Conservation (phyloP, 2,329 filamentous ascomycete genomes). For the Alternaria metachromatica region DNA sequence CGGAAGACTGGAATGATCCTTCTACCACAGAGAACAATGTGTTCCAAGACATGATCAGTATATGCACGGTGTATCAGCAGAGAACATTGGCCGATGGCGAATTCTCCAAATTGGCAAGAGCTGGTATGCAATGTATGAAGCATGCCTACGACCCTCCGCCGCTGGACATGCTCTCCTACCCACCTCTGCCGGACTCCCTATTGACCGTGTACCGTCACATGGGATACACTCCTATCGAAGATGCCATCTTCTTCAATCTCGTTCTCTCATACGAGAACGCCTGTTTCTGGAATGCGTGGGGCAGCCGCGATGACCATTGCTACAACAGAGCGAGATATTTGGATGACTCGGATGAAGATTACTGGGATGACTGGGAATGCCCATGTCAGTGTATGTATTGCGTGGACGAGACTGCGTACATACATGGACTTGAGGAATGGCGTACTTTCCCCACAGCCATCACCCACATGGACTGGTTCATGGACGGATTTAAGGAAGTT, state of each 20-base stretch:
- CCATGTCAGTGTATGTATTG: background rate
- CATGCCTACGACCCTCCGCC: background rate
- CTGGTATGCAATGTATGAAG: background rate
- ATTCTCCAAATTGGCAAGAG: background rate
- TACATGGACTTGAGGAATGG: background rate
- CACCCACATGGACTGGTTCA: background rate
- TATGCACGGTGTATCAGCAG: background rate
- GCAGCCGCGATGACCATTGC: background rate
- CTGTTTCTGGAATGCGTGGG: background rate
- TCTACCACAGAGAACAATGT: background rate
- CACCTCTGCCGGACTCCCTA: background rate
- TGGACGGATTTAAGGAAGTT: accelerated
- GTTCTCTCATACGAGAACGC: background rate
- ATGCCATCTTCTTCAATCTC: background rate
- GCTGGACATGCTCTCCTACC: background rate
- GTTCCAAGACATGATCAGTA: background rate
- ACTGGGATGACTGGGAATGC: too few relatives aligned
- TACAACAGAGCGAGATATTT: too few relatives aligned
- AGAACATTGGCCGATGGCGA: background rate
- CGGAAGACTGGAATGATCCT: background rate
- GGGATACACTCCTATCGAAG: background rate
- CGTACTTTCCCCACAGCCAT: background rate
- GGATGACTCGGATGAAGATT: too few relatives aligned
- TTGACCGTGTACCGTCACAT: background rate
- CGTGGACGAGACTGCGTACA: background rate